Conservation (phyloP, 2,329 filamentous ascomycete genomes). For the Dendryphion nanum region DNA sequence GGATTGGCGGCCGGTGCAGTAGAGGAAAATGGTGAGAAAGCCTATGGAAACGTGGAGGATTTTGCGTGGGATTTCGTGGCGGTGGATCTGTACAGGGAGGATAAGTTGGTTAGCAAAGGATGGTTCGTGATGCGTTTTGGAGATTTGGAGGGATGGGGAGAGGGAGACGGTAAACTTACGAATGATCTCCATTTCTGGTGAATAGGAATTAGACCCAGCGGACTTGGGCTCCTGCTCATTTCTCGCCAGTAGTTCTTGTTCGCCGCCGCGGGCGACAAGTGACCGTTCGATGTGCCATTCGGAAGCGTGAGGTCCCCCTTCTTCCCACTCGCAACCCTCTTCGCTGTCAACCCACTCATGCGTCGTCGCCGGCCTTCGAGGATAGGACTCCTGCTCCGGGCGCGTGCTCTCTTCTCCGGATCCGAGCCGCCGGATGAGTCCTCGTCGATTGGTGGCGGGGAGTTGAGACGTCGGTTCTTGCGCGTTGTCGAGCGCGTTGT, state of each 20-base stretch:
- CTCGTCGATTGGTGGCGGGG: slow-evolving; percentile 62
- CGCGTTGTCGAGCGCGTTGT: slow-evolving; percentile 73
- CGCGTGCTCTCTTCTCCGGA: slow-evolving; percentile 60
- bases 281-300: slow-evolving; percentile 58
- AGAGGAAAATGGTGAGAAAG: slow-evolving; percentile 86
- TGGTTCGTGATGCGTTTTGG: neutral
- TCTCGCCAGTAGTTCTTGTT: slow-evolving; percentile 79
- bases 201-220: slow-evolving; percentile 90
- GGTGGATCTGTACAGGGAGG: slow-evolving; percentile 68
- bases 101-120: slow-evolving; percentile 18
- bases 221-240: slow-evolving; percentile 87
- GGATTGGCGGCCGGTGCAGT: slow-evolving; percentile 75
- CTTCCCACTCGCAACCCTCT: slow-evolving; percentile 37
- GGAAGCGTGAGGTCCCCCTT: slow-evolving; percentile 43
- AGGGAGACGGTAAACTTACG: too few relatives aligned
- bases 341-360: slow-evolving; percentile 54
- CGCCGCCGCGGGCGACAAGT: slow-evolving; percentile 64
- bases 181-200: slow-evolving; percentile 89
- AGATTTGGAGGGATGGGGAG: neutral
- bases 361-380: slow-evolving; percentile 46
- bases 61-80: slow-evolving; percentile 95
- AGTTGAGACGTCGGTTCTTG: slow-evolving; percentile 57
- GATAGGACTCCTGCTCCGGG: slow-evolving; percentile 69
- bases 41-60: slow-evolving; percentile 93
- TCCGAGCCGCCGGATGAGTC: slow-evolving; percentile 56